Base-by-base conservation (phyloP, 1,284 basidiomycete genomes). In the Sanghuangporus weigelae region DNA sequence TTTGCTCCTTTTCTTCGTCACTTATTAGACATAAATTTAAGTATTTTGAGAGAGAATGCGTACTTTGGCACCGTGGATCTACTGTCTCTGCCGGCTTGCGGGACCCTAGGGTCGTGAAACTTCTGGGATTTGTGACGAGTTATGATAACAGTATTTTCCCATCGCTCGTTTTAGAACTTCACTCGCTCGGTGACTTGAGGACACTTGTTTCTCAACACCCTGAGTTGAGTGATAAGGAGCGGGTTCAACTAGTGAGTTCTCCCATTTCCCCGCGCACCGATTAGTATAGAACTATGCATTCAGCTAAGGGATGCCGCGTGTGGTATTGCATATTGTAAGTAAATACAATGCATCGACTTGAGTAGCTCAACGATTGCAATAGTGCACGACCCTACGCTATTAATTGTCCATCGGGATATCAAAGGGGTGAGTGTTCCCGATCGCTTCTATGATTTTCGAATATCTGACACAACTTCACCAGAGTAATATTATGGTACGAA, bases 31-130 rank as follows among this genome's bases (percentile, higher is more conserved):
- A 31, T 31, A 31, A 31, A 3, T 8, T 23, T 11, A 31, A 60
- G 59, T 60, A 60, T 31, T 60, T 60, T 40, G 36, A 39, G 14
- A 49, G 59, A 16, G 59, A 60, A 54, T 60, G 59, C 59, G n/a
- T 19, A 11, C 16, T 40, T 12, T 54, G 31, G 59, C 26, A 53
- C 11, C n/a, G 7, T 7, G 48, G 48, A n/a, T 49, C 48, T 8
- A 23, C 10, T 2, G 48, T 16, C 10, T n/a, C 48, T 21, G 57
- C 14, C 19, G 42, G 36, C 40, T 55, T 19, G 19, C 8, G 26
- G 1, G 21, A 57, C 50, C 35, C 59, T 16, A 55, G 54, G n/a
- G 54, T 60, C n/a, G 40, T 42, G 12, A 11, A n/a, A 42, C 40
- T 42, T n/a, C 40, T 31, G 26, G 26, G 26, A 31, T 31, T 31